These are phyloP conservation scores for Leptographium radiaticola DNA, from an alignment of 2,329 filamentous ascomycete species.

Conservation along the genomic window DNA sequence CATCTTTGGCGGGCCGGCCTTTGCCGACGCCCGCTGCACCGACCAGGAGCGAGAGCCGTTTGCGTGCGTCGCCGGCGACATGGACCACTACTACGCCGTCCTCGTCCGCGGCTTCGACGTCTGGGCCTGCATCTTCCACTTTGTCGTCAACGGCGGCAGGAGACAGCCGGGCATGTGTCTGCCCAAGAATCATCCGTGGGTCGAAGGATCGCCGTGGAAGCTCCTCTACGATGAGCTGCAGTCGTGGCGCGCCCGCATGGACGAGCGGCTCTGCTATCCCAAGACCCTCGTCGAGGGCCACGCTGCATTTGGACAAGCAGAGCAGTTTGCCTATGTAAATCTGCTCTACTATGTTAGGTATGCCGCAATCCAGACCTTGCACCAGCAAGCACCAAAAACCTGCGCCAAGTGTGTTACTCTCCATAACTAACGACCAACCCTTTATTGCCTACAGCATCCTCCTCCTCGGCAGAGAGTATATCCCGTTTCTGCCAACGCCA, in stretches of 20 bases:
- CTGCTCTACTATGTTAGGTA: conserved; percentile 25
- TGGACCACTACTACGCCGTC: conserved; percentile 14
- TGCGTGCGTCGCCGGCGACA: conserved; percentile 1
- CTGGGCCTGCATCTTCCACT: conserved; percentile 26
- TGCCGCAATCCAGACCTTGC: too few species aligned
- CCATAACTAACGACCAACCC: too few species aligned
- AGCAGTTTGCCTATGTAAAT: conserved; percentile 29
- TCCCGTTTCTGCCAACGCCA: conserved; percentile 27
- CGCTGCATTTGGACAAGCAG: conserved; percentile 23
- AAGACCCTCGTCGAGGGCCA: conserved; percentile 23
- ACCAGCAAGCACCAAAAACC: too few species aligned
- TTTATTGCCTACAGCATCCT: conserved; percentile 19
- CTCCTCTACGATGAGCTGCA: conserved; percentile 17
- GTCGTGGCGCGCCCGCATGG: conserved; percentile 22
- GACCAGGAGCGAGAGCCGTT: neutral
- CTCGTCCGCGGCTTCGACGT: conserved; percentile 30
- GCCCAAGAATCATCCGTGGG: conserved; percentile 27
- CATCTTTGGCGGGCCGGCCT: conserved; percentile 18
- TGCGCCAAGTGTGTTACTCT: too few species aligned
- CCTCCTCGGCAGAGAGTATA: conserved; percentile 29
- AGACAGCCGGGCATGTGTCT: conserved; percentile 25
- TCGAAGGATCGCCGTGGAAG: conserved; percentile 21
- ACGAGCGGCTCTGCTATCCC: conserved; percentile 23
- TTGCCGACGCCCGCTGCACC: neutral
- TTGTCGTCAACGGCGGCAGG: conserved; percentile 28